These are phyloP conservation scores for Candida caryicola DNA, from an alignment of 805 yeast genomes.

Conservation along the genomic window DNA sequence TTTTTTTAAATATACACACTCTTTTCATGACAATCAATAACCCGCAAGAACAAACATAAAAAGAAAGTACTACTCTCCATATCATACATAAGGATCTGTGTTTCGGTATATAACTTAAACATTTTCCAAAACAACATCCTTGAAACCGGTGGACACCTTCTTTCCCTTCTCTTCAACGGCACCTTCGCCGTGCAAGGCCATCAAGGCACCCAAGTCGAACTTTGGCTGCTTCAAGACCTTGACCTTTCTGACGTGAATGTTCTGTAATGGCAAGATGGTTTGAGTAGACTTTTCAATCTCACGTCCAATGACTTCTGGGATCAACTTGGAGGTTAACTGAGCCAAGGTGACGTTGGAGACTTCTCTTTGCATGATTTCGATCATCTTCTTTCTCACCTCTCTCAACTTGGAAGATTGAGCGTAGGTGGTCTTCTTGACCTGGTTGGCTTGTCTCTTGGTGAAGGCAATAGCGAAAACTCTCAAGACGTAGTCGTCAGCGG, in stretches of 20 bases:
- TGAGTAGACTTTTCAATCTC: constrained; percentile 96
- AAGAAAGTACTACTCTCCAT: neutral
- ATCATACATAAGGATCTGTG: neutral
- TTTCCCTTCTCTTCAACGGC: constrained; percentile 91
- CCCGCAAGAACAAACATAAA: neutral
- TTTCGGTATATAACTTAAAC: constrained; percentile 49
- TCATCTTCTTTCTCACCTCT: constrained; percentile 95
- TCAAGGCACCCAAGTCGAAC: constrained; percentile 94
- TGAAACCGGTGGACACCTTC: constrained; percentile 93
- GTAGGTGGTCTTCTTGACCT: constrained; percentile 95
- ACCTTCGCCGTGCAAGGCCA: constrained; percentile 97
- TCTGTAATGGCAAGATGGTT: constrained; percentile 95
- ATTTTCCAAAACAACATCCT: constrained; percentile 97
- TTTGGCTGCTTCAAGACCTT: constrained; percentile 98
- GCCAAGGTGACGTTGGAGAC: constrained; percentile 92
- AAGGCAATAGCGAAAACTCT: constrained; percentile 96
- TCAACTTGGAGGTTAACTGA: constrained; percentile 94
- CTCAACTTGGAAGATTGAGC: constrained; percentile 98
- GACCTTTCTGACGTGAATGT: constrained; percentile 98
- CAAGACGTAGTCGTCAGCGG: constrained; percentile 94
- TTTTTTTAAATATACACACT: constrained; percentile 3
- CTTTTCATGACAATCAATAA: neutral
- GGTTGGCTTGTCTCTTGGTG: constrained; percentile 97
- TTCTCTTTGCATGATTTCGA: constrained; percentile 94
- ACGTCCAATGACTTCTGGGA: constrained; percentile 98